phyloP scores from a whole-genome alignment of 2,329 filamentous ascomycete genomes.

The Dactylonectria estremocensis region DNA sequence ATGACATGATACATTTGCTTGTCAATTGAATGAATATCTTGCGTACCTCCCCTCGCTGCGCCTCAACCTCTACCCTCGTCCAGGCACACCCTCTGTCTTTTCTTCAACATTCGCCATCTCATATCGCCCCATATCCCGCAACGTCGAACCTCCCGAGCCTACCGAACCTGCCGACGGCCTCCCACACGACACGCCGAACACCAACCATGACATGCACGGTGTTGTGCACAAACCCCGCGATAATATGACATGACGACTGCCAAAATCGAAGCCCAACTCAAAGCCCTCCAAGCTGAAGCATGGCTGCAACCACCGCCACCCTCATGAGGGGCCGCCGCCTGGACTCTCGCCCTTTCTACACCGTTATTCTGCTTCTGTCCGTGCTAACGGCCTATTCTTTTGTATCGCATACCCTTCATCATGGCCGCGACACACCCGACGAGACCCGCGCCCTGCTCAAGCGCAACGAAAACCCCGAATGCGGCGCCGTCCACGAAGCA shows the following conservation, averaged over 20 bases:
- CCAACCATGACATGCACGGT: conserved; percentile 28
- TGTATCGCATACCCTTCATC: conserved; percentile 48
- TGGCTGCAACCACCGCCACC: conserved; percentile 24
- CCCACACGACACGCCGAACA: neutral
- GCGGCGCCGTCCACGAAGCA: conserved; percentile 83
- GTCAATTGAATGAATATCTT: conserved; percentile 23
- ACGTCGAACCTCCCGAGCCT: neutral
- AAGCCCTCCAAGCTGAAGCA: conserved; percentile 17
- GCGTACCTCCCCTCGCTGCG: conserved; percentile 4
- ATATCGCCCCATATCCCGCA: no score
- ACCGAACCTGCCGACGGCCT: neutral
- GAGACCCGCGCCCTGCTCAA: conserved; percentile 40
- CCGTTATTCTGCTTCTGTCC: conserved; percentile 63
- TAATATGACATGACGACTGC: conserved; percentile 44
- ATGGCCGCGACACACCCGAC: conserved; percentile 16
- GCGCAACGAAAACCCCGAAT: conserved; percentile 66
- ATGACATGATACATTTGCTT: conserved; percentile 37
- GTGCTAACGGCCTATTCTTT: conserved; percentile 63
- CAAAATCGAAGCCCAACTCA: conserved; percentile 16
- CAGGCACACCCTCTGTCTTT: conserved; percentile 2
- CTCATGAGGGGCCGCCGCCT: conserved; percentile 54
- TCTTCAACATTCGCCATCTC: no score
- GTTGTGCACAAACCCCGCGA: conserved; percentile 30
- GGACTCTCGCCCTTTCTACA: conserved; percentile 65
- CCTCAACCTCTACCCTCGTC: conserved; percentile 12